Conservation (phyloP, 169 alveolate genomes). For the Eimeria tenella region DNA sequence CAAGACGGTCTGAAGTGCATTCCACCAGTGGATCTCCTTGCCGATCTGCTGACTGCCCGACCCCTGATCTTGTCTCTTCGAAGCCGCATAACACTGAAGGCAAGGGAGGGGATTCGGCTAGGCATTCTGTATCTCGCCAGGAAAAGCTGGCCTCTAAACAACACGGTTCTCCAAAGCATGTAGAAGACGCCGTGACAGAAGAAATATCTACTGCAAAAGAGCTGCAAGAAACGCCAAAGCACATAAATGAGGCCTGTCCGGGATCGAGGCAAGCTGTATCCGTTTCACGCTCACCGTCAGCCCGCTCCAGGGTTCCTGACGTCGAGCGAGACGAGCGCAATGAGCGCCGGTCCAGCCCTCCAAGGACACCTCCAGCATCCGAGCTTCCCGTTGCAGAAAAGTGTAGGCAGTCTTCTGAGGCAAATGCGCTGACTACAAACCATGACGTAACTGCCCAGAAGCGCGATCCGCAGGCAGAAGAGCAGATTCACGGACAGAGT, state of each 20-base stretch:
- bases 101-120: slow-evolving; percentile 9
- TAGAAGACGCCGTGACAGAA: not conserved
- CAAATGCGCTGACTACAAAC: not conserved
- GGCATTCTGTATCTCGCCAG: slow-evolving; percentile 16
- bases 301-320: not conserved
- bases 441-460: not conserved
- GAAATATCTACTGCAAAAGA: not conserved
- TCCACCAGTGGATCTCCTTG: slow-evolving; percentile 12
- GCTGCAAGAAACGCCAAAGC: not conserved
- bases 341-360: slow-evolving; percentile 4
- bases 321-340: slow-evolving; percentile 16
- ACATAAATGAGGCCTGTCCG: not conserved
- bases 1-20: not conserved
- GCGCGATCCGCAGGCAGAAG: slow-evolving; percentile 3
- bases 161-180: slow-evolving; percentile 15
- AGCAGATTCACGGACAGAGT: not conserved
- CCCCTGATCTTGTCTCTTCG: slow-evolving; percentile 68
- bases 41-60: slow-evolving; percentile 70
- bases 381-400: slow-evolving; percentile 35
- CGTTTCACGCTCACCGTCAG: slow-evolving; percentile 30
- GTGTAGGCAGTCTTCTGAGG: not conserved
- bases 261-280: slow-evolving; percentile 11
- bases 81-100: slow-evolving; percentile 13
- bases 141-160: not conserved
- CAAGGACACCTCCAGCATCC: not conserved